phyloP scores from a whole-genome alignment of 2,329 filamentous ascomycete species.

The Chalara sp. region DNA sequence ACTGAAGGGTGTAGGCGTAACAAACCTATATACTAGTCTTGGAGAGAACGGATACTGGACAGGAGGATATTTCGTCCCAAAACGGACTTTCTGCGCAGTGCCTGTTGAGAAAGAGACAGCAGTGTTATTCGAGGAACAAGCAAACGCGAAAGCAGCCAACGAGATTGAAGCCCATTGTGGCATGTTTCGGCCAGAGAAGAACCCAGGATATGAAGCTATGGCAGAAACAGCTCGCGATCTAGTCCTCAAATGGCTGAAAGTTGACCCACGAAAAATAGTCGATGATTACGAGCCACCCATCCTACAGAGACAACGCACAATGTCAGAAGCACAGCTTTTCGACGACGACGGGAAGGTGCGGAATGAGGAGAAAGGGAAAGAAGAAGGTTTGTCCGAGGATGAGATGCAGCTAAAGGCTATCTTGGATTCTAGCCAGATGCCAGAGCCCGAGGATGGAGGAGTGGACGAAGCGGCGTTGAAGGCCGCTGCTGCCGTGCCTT shows the following conservation, averaged over 20 bases:
- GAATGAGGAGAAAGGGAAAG: not conserved
- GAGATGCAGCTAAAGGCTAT: conserved; percentile 19
- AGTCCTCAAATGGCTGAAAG: conserved; percentile 14
- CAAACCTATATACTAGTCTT: conserved; percentile 70
- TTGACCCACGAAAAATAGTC: conserved; percentile 11
- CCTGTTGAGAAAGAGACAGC: conserved; percentile 30
- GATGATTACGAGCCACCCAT: conserved; percentile 16
- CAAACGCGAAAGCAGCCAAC: conserved; percentile 16
- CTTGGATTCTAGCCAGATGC: conserved; percentile 13
- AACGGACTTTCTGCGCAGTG: conserved; percentile 75
- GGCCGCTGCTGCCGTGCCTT: conserved; percentile 12
- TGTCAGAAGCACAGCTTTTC: conserved; percentile 12
- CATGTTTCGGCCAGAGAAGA: conserved; percentile 21
- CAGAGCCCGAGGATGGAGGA: conserved; percentile 15
- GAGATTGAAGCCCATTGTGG: conserved; percentile 22
- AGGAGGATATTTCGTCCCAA: conserved; percentile 51
- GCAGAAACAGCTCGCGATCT: conserved; percentile 9
- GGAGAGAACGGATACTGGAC: conserved; percentile 63
- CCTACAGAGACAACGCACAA: conserved; percentile 8
- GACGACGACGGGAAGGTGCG: conserved; percentile 21
- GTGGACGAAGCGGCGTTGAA: conserved; percentile 15
- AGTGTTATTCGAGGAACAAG: conserved; percentile 13
- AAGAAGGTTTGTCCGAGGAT: conserved; percentile 7
- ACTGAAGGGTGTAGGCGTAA: conserved; percentile 59
- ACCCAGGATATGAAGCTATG: conserved; percentile 17